Conservation (phyloP, 768 basidiomycete genomes). For the Hemileccinum rubropunctum region DNA sequence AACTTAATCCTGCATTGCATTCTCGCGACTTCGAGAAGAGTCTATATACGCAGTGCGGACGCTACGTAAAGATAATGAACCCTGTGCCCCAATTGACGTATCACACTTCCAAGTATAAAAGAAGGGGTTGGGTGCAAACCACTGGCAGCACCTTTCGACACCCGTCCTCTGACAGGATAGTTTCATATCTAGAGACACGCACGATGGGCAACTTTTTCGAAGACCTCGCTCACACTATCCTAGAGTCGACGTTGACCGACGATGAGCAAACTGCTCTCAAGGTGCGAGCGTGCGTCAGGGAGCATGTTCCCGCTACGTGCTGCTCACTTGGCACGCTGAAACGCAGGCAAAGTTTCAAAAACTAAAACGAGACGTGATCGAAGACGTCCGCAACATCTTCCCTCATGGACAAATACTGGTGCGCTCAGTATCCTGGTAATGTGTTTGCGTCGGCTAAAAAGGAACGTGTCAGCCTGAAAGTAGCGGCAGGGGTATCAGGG, state of each 20-base stretch:
- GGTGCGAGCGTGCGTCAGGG: conserved; percentile 3
- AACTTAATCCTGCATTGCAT: no score
- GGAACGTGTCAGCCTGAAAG: conserved; percentile 17
- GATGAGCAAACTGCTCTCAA: conserved; percentile 26
- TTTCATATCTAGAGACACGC: not conserved
- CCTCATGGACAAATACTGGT: conserved; percentile 31
- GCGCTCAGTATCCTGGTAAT: not conserved
- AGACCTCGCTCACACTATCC: conserved; percentile 23
- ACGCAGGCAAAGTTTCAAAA: conserved; percentile 30
- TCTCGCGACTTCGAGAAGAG: no score
- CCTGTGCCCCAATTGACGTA: no score
- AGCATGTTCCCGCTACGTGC: no score
- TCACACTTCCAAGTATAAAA: no score
- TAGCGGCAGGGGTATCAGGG: conserved; percentile 21
- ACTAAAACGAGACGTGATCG: conserved; percentile 27
- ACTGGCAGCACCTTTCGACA: no score
- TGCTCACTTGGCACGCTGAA: no score
- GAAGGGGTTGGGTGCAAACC: no score
- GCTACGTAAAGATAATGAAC: no score
- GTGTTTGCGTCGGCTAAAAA: not conserved
- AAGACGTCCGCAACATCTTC: conserved; percentile 26
- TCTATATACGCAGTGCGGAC: no score
- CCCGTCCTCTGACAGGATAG: no score
- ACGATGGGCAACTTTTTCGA: conserved; percentile 31
- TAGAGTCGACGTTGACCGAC: conserved; percentile 18